Evolutionary conservation across 495 filamentous ascomycete species (phyloP), one percentile per base, ranked within the genome.

Genomic region (Penicillium pancosmium): DNA sequence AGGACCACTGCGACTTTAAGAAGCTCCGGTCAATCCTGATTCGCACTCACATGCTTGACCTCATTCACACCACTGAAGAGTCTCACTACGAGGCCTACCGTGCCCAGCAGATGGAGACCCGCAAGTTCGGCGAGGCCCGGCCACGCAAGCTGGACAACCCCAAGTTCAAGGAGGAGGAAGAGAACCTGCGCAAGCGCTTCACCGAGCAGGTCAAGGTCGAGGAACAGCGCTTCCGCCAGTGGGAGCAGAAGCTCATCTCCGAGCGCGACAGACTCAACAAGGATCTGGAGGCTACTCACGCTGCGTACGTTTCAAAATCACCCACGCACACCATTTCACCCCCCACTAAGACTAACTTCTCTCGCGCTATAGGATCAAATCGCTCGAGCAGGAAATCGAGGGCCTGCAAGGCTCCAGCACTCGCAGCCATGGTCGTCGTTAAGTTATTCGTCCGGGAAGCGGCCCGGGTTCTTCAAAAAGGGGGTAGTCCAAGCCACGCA

Each of bases 1-100:
- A 98, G 75, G 94, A 98, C 61, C 94, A 98, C 86, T 98, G 94
- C 78, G 94, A 98, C 79, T 98, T 98, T 81, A 98, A 98, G 89
- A 98, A 98, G 82, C 89, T 98, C 59, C 93, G 94, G 64, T 96
- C 92, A 18, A 98, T 98, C 68, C 83, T 98, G 61, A 98, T 98
- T 81, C 92, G 94, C 69, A 98, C 95, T n/a, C 94, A 98, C 82
- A 98, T 98, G 94, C 87, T 98, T 59, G 94, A 98, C 70, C 88
- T 98, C 47, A 98, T 98, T 75, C 95, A 98, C 84, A 98, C 94
- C 50, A 98, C 94, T 58, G 94, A 98, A 80, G 94, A 98, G 80
- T 86, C 89, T 64, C 94, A 98, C 83, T 98, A 98, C 81, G 94
- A 98, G 75, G 94, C 91, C 52, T 98, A 98, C 81, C 93, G 94